Evolutionary conservation across 108 stramenopile species (phyloP), one percentile per base, ranked within the genome.

Genomic region (Poteriospumella lacustris): DNA sequence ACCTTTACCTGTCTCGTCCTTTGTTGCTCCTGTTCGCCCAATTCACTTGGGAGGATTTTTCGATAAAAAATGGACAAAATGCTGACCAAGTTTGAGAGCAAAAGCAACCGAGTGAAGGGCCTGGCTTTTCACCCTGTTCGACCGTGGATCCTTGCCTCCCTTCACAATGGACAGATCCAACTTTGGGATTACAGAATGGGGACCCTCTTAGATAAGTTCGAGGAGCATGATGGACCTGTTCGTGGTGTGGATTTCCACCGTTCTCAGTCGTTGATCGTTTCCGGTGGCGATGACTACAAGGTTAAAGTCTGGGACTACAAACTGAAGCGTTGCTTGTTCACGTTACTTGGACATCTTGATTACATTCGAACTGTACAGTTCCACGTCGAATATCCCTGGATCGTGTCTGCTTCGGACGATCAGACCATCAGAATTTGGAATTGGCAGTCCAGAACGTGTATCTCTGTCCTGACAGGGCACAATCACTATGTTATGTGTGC

Each of bases 401-500:
- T 97, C 75, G 87, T 97, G 58, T 90, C 88, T 39, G 93, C 94
- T 9, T 86, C 86, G 58, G 97, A 96, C 82, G 95, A 94, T 85
- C 99, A 99, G 84, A 99, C 99, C 0, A 86, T 99, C 76, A 86
- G 99, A 43, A 83, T 99, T 68, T 99, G 99, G 99, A 96, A 99
- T 88, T 98, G 97, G 88, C 91, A 95, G 80, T 90, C 89, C 76
- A 92, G 99, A 64, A 91, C 90, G 28, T 97, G 97, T 84, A 80
- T 99, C 79, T 91, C 91, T 59, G 97, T 98, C 2, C 82, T 99
- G 78, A 97, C 99, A 1, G 99, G 99, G 9, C 99, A 99, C 89
- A 98, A 98, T 77, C 99, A 99, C 88, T 99, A 99, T 84, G 97
- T 99, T 79, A 99, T 99, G 99, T 97, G 97, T 84, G 99, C 99